Evolutionary conservation across 352 stramenopile genomes (phyloP), one percentile per base, ranked within the genome.

Genomic region (Phytophthora nicotianae): DNA sequence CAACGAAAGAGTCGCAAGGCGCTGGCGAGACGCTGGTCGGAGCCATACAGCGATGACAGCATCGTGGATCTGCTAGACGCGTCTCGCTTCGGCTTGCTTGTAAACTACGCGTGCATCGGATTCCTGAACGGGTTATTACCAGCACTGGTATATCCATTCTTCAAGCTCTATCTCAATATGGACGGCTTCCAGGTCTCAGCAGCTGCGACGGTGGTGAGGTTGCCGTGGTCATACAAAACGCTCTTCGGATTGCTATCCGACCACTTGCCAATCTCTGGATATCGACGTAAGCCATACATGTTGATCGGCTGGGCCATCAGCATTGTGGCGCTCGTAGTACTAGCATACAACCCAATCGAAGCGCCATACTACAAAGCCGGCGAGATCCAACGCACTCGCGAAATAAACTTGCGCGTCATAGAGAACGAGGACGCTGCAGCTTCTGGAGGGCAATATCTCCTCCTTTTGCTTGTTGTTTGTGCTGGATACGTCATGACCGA

Each of bases 131-230:
- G 79, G 1, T 70, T 90, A 49, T 66, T 90, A 38, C 79, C 79
- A 29, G 65, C 77, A 20, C 68, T 86, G n/a, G 77, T 90, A 21
- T 90, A 90, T 46, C 83, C 83, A 29, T 81, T 90, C 54, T 86
- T 92, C 67, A 91, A 87, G 62, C 63, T 88, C 35, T 91, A 91
- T 46, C 70, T 91, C 49, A 89, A 91, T 54, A 90, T 89, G 79
- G 72, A 86, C 52, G 77, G 78, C 48, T 90, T 87, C 53, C 79
- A 89, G 46, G 79, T 81, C 16, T 77, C 65, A 17, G 79, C 80
- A 2, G 83, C 83, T 0, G 60, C 57, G 0, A 68, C 80, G 21
- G 79, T 91, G 23, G 85, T 90, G 56, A 66, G 74, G 45, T 62
- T 92, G 20, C 79, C 79, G 10, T 92, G 82, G 75, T 88, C 82